These are phyloP conservation scores for Pleurotus platypus DNA, from an alignment of 768 basidiomycete species.

Conservation along the genomic window DNA sequence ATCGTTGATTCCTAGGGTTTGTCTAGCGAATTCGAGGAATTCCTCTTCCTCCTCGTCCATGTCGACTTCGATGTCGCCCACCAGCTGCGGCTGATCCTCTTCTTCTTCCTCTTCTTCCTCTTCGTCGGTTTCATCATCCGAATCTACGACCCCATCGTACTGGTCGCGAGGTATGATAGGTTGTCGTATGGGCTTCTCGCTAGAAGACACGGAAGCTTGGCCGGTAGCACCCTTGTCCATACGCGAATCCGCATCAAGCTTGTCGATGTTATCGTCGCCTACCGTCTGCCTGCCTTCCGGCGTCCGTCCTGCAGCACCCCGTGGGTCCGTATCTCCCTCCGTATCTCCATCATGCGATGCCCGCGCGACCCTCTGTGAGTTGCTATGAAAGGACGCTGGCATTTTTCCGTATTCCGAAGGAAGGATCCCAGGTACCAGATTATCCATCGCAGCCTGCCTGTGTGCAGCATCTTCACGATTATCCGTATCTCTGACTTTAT, in stretches of 20 bases:
- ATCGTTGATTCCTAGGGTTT: slow-evolving; percentile 84
- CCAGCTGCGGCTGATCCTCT: slow-evolving; percentile 79
- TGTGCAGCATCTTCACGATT: slow-evolving; percentile 21
- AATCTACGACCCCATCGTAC: slow-evolving; percentile 85
- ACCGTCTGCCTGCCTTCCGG: not conserved
- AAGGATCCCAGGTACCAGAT: slow-evolving; percentile 76
- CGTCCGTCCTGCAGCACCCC: not conserved
- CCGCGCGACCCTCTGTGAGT: slow-evolving; percentile 64
- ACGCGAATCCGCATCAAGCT: not conserved
- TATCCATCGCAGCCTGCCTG: slow-evolving; percentile 68
- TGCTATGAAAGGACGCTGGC: slow-evolving; percentile 65
- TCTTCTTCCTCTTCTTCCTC: slow-evolving; percentile 59
- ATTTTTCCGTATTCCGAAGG: slow-evolving; percentile 88
- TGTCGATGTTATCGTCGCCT: not conserved
- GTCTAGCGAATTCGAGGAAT: slow-evolving; percentile 92
- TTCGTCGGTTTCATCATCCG: slow-evolving; percentile 68
- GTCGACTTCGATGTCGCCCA: slow-evolving; percentile 82
- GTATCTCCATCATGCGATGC: slow-evolving; percentile 40
- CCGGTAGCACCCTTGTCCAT: not conserved
- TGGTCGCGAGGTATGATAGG: slow-evolving; percentile 80
- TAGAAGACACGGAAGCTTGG: slow-evolving; percentile 18
- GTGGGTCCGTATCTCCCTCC: slow-evolving; percentile 21
- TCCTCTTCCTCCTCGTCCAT: slow-evolving; percentile 94
- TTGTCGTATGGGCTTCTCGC: slow-evolving; percentile 53
- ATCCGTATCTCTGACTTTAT: slow-evolving; percentile 17